Evolutionary conservation across 2,329 filamentous ascomycete species (phyloP).

Genomic region (Xylariaceae sp.): DNA sequence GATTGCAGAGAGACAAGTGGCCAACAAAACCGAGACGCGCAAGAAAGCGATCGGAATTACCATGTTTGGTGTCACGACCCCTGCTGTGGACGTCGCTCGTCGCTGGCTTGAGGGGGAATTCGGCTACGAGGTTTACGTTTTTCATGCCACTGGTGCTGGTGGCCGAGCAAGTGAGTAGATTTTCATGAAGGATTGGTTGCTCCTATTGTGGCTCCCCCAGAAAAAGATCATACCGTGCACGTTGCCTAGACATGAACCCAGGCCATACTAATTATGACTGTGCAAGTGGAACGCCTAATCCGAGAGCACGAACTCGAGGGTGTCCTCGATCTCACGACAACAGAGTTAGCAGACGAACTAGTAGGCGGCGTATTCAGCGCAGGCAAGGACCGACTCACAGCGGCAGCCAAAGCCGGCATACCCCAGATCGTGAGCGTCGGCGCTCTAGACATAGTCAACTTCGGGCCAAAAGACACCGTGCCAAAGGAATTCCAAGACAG

Average conservation of each 20-base stretch:
- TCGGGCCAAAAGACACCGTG: slow-evolving; percentile 27
- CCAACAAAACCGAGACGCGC: slow-evolving; percentile 18
- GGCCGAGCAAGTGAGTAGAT: slow-evolving; percentile 49
- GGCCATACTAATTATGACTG: neutral
- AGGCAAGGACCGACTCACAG: slow-evolving; percentile 52
- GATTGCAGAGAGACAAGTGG: neutral
- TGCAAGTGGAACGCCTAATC: slow-evolving; percentile 57
- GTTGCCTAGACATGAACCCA: neutral
- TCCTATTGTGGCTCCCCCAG: too few relatives aligned
- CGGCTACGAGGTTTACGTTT: slow-evolving; percentile 58
- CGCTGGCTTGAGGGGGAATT: slow-evolving; percentile 43
- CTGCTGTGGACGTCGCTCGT: slow-evolving; percentile 55
- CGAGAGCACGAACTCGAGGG: slow-evolving; percentile 56
- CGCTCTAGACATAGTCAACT: slow-evolving; percentile 47
- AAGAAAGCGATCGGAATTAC: slow-evolving; percentile 57
- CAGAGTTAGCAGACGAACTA: slow-evolving; percentile 61
- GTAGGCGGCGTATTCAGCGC: slow-evolving; percentile 61
- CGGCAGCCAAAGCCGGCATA: slow-evolving; percentile 53
- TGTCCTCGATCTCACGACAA: slow-evolving; percentile 67
- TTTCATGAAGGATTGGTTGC: neutral
- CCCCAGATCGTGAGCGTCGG: slow-evolving; percentile 51
- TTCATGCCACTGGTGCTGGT: slow-evolving; percentile 66
- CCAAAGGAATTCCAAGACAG: slow-evolving; percentile 51
- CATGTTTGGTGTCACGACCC: slow-evolving; percentile 73
- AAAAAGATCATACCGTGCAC: neutral